These are phyloP conservation scores for Ruellia speciosa DNA, from an alignment of 305 asterid species.

Conservation along the genomic window DNA sequence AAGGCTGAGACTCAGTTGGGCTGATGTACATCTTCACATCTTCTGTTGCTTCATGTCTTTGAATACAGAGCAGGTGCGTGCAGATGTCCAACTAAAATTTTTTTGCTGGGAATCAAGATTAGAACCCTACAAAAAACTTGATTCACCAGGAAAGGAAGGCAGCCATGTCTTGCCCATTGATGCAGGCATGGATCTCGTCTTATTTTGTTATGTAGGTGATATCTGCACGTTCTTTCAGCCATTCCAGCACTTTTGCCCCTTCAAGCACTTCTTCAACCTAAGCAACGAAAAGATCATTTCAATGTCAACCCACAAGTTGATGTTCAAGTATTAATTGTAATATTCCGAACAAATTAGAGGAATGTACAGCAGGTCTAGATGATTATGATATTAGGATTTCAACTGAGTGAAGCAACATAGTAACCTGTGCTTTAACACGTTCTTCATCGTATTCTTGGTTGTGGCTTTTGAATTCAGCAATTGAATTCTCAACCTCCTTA, in stretches of 20 bases:
- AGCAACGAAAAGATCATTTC: conserved; percentile 11
- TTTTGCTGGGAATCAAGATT: no score
- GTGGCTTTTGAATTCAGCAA: conserved; percentile 58
- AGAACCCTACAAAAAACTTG: no score
- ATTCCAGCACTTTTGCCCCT: conserved; percentile 92
- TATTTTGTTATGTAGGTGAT: conserved; percentile 57
- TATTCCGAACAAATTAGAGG: no score
- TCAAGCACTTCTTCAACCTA: conserved; percentile 93
- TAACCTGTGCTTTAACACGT: conserved; percentile 71
- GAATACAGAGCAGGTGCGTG: no score
- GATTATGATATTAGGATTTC: no score
- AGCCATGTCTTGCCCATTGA: no score
- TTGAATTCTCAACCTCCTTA: conserved; percentile 36
- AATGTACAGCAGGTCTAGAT: no score
- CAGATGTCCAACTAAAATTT: no score
- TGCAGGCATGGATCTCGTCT: neutral
- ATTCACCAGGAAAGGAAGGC: neutral
- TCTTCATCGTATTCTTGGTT: conserved; percentile 81
- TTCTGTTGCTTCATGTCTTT: neutral
- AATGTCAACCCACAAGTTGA: no score
- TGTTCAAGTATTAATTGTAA: no score
- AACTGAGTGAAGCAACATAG: no score
- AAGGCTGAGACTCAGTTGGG: neutral
- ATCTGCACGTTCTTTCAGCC: conserved; percentile 73
- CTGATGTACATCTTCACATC: neutral